Conservation (phyloP, 73 alveolate species). For the Paramecium biaurelia region DNA sequence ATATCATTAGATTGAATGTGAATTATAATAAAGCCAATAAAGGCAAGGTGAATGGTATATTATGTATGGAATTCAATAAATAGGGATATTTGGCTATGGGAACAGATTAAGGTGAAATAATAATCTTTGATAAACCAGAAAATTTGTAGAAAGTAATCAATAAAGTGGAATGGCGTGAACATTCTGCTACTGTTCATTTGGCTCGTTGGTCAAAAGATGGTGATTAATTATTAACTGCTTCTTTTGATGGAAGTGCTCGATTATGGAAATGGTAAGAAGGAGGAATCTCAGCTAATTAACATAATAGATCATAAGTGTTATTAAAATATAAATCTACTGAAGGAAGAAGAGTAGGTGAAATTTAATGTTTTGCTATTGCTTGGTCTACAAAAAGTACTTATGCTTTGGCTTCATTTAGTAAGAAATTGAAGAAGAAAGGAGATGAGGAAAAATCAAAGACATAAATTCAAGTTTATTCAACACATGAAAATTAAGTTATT, state of each 20-base stretch:
- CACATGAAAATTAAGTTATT: slow-evolving; percentile 9
- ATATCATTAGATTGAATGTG: slow-evolving; percentile 5
- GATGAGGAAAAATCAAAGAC: slow-evolving; percentile 58
- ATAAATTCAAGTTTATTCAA: slow-evolving; percentile 9
- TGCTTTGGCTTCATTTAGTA: slow-evolving; percentile 57
- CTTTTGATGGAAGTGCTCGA: slow-evolving; percentile 62
- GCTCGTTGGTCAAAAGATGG: slow-evolving; percentile 49
- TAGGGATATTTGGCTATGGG: slow-evolving; percentile 62
- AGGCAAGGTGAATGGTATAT: background rate
- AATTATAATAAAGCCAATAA: background rate
- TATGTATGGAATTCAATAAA: slow-evolving; percentile 58
- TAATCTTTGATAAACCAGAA: slow-evolving; percentile 55
- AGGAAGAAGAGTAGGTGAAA: slow-evolving; percentile 39
- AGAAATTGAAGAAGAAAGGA: slow-evolving; percentile 47
- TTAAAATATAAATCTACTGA: slow-evolving; percentile 13
- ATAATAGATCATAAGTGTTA: background rate
- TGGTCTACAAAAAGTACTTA: slow-evolving; percentile 44
- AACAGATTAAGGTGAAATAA: slow-evolving; percentile 57
- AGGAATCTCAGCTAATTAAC: background rate
- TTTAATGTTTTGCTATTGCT: slow-evolving; percentile 46
- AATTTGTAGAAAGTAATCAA: background rate
- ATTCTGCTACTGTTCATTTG: slow-evolving; percentile 32
- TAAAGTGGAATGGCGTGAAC: slow-evolving; percentile 53
- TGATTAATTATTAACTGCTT: slow-evolving; percentile 58
- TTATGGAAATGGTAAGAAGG: slow-evolving; percentile 56